These are phyloP conservation scores for Hypericum androsaemum DNA, from an alignment of 345 rosid species.

Conservation along the genomic window DNA sequence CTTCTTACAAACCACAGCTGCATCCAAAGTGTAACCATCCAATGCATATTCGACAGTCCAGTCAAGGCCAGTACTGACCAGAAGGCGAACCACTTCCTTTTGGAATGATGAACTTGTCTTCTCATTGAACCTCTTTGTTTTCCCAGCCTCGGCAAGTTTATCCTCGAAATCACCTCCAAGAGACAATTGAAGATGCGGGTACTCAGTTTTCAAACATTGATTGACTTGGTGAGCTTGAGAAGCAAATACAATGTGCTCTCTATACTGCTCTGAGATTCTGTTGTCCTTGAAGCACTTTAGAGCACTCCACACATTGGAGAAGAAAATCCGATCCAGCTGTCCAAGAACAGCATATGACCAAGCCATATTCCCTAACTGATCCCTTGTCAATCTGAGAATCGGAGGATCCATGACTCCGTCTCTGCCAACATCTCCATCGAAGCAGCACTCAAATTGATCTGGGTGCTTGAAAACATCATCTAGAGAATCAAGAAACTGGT, in stretches of 20 bases:
- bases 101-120: conserved; percentile 79
- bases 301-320: conserved; percentile 54
- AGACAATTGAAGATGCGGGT: conserved; percentile 62
- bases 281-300: conserved; percentile 54
- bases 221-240: conserved; percentile 80
- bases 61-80: conserved; percentile 76
- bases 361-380: conserved; percentile 85
- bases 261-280: conserved; percentile 76
- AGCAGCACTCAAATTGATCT: conserved; percentile 42
- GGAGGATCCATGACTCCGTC: conserved; percentile 27
- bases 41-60: conserved; percentile 66
- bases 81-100: conserved; percentile 81
- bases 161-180: conserved; percentile 47
- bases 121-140: conserved; percentile 75
- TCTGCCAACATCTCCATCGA: conserved; percentile 16
- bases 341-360: conserved; percentile 97
- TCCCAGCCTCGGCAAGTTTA: conserved; percentile 55
- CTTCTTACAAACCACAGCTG: conserved; percentile 66
- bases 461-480: conserved; percentile 43
- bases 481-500: conserved; percentile 50
- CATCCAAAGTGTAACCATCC: conserved; percentile 76
- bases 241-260: conserved; percentile 85
- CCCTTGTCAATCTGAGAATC: conserved; percentile 52
- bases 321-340: conserved; percentile 53
- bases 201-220: conserved; percentile 74